Evolutionary conservation across 257 asterid species (phyloP), one percentile per base, ranked within the genome.

Genomic region (Perilla frutescens): DNA sequence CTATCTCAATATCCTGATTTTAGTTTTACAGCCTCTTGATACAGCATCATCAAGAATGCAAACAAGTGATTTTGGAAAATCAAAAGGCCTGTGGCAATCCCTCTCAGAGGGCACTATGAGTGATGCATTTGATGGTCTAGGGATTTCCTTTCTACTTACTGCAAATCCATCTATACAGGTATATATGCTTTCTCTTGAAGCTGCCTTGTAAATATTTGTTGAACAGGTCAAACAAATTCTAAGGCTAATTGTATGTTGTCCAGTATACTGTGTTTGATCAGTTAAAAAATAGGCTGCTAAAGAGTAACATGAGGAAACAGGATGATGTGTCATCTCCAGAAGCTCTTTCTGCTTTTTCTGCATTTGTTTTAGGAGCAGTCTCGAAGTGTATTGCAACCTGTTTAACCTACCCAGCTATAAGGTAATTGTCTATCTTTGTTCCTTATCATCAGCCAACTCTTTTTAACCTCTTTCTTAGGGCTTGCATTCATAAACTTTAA

Each of bases 231-330:
- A 73, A 59, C 34, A 51, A 39, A 73, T 57, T 79, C 67, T 72
- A 39, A 81, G 45, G 39, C 54, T 51, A 78, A 59, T 50, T 79
- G 20, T 71, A 41, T 53, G 50, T 41, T 36, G 39, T 87, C 88
- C 92, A 93, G 98, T 93, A 89, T 79, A 93, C 98, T 0, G 92
- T 81, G 45, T 93, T 93, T 79, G 98, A 93, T 88, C 98, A 93
- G 81, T 79, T 93, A 51, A 93, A 93, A 74, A 84, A 78, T 53
- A 83, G 83, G 80, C 70, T 86, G 62, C 79, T 93, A 65, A 85
- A 80, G 84, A 80, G 67, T 62, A 82, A 84, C 62, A 75, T 62
- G 72, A 77, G 56, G 81, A 78, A 78, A 66, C 77, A 81, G 34
- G 84, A 77, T 36, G 76, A 62, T 3, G 61, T 41, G 39, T 83